A percentile compares a stretch with the other conserved stretches of the same genome.
Conservation (phyloP, 2,329 filamentous ascomycete species). For the Neofusicoccum ribis region DNA sequence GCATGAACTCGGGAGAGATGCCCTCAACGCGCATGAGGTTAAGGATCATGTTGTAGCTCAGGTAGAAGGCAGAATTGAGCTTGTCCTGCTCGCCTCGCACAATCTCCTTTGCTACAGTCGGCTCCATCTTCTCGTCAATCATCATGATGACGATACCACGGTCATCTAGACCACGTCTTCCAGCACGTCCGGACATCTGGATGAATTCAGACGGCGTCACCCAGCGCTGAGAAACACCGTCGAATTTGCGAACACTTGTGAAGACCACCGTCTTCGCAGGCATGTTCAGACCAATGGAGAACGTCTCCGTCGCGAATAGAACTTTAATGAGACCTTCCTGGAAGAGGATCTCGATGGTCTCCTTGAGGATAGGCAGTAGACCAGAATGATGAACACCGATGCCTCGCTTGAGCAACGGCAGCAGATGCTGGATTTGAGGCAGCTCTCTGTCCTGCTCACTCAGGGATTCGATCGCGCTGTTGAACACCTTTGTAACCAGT, state of each 20-base stretch:
- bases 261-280: conserved; percentile 99
- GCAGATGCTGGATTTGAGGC: conserved; percentile 85
- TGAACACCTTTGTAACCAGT: conserved; percentile 92
- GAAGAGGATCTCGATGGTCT: conserved; percentile 98
- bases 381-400: conserved; percentile 98
- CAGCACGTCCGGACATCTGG: conserved; percentile 97
- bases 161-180: conserved; percentile 94
- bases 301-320: conserved; percentile 95
- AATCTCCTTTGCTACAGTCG: conserved; percentile 88
- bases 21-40: conserved; percentile 97
- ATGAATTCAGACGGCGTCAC: conserved; percentile 95
- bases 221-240: conserved; percentile 77
- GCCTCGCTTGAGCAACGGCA: conserved; percentile 84
- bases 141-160: conserved; percentile 99
- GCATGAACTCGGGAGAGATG: conserved; percentile 98
- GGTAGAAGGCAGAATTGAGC: conserved; percentile 94
- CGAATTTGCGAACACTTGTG: conserved; percentile 92
- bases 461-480: conserved; percentile 86
- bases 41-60: conserved; percentile 99
- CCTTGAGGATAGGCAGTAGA: conserved; percentile 90
- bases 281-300: conserved; percentile 99
- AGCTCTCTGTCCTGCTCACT: conserved; percentile 88
- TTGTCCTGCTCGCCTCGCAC: conserved; percentile 96
- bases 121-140: conserved; percentile 96
- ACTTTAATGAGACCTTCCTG: conserved; percentile 98